Base-by-base conservation (phyloP, 116 monocot genomes). In the Posidonia oceanica region DNA sequence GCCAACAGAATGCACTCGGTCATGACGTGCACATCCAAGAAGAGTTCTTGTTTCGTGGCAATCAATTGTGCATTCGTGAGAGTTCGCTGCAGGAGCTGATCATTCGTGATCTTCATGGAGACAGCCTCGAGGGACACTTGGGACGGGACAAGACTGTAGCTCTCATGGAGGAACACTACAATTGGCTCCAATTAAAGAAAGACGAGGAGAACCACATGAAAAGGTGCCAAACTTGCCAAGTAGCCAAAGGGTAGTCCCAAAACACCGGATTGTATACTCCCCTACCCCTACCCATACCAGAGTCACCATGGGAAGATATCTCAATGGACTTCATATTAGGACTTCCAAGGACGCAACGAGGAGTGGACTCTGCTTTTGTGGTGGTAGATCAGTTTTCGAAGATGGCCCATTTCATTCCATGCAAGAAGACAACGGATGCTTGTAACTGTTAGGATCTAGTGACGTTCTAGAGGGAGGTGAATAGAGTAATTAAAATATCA, bases 1-100 rank as follows among this genome's bases (percentile, higher is more conserved):
- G 3, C 1, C 0, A 5, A 42, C 6, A 3, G 41, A 3, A 13
- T 37, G 11, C 7, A 37, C 52, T 16, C 4, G 0, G 3, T 16
- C 22, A 3, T 0, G 29, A 8, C 54, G 20, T 39, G 7, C 4
- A 14, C 12, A 60, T 44, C 0, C 29, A 71, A 2, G 13, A 53
- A 3, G 71, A 39, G 16, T 77, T 29, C 14, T 18, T 77, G 2
- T 77, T 77, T 18, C 14, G 44, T 3, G 71, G 77, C 2, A 44
- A 44, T 4, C 48, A 5, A 12, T 56, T 80, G 10, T 74, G 73
- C 51, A 71, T 76, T 12, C 70, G 21, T 3, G 4, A 8, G 0
- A 13, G 5, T 0, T 80, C 76, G 0, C 6, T 77, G 0, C 4
- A 54, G 2, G 36, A 74, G 1, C 4, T 48, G 0, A 11, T 76